Evolutionary conservation across 2,329 filamentous ascomycete species (phyloP).

Genomic region (Aureobasidium sp.): DNA sequence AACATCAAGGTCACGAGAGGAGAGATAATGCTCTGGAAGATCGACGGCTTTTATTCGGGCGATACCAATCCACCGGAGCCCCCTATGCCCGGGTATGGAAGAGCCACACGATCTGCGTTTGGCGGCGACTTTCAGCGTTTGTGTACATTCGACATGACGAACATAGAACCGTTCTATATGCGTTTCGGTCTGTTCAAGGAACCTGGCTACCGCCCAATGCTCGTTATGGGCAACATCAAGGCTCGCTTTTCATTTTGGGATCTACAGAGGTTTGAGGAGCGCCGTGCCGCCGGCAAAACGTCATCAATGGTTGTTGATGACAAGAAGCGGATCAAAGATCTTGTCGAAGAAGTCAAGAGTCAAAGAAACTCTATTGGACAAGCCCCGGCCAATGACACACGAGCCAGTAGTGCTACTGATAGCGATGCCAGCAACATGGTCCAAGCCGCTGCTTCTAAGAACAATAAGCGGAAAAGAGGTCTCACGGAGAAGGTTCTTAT

Average conservation of each 20-base stretch:
- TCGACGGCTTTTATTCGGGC: slow-evolving; percentile 62
- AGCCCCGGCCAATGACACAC: neutral
- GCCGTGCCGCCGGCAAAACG: slow-evolving; percentile 15
- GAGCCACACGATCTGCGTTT: slow-evolving; percentile 60
- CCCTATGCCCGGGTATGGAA: slow-evolving; percentile 25
- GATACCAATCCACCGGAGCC: slow-evolving; percentile 24
- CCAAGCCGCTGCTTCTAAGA: neutral
- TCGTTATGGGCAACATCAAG: slow-evolving; percentile 62
- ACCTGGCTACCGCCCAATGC: slow-evolving; percentile 54
- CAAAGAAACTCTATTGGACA: neutral
- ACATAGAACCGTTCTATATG: slow-evolving; percentile 62
- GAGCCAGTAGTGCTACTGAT: neutral
- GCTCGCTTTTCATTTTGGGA: slow-evolving; percentile 73
- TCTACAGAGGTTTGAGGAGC: slow-evolving; percentile 52
- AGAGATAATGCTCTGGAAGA: slow-evolving; percentile 65
- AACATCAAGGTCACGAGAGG: slow-evolving; percentile 27
- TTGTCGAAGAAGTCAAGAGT: neutral
- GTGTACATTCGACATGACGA: slow-evolving; percentile 57
- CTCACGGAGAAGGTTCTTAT: slow-evolving; percentile 9
- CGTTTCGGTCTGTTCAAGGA: slow-evolving; percentile 62
- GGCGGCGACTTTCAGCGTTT: slow-evolving; percentile 51
- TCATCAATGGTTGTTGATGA: neutral
- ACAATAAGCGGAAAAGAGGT: slow-evolving; percentile 8
- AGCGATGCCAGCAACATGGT: slow-evolving; percentile 11
- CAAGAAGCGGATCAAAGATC: slow-evolving; percentile 3